Base-by-base conservation (phyloP, 2,329 filamentous ascomycete species). In the Clarireedia monteithiana region DNA sequence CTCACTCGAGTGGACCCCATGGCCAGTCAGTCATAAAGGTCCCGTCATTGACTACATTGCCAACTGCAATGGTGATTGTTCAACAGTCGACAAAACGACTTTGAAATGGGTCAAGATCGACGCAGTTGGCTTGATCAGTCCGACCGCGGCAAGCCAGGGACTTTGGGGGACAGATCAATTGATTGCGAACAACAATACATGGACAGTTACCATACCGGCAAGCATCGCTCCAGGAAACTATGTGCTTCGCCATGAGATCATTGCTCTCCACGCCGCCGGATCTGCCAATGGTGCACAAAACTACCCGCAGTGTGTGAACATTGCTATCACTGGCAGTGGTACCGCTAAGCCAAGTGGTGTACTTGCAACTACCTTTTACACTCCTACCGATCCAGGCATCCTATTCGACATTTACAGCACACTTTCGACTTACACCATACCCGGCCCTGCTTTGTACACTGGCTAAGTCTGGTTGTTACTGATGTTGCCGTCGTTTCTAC, bases 21-120 rank as follows among this genome's bases (percentile, higher is more conserved):
- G 85, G 85, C 84, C 84, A n/a, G 73, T 78, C 9, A 78, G 75
- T 54, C 81, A 88, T 72, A 75, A 83, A 48, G 67, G 67, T 0
- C 66, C 67, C 1, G 57, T 69, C n/a, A 64, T 67, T 17, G 65
- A 67, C 34, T 66, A 66, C 40, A 56, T 67, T 2, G 67, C 67
- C 6, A 68, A 68, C 44, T 69, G 67, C 57, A 65, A 68, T 27
- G 71, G 73, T 24, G 67, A 71, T 5, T 77, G 74, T 55, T 67
- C 69, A 14, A 68, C 66, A 1, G 71, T 73, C 10, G 67, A 75
- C 59, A 74, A 74, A 59, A 68, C 67, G 0, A 64, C 57, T 12
- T 62, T 76, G 12, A 55, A 66, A 30, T 77, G 73, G 69, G 75
- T 75, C 59, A 75, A 75, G 65, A 73, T 77, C 45, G 71, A 74